Percentiles rank a stretch among this genome's conserved stretches.
Evolutionary conservation across 306 rosid species (phyloP).

Genomic region (Parietaria judaica): DNA sequence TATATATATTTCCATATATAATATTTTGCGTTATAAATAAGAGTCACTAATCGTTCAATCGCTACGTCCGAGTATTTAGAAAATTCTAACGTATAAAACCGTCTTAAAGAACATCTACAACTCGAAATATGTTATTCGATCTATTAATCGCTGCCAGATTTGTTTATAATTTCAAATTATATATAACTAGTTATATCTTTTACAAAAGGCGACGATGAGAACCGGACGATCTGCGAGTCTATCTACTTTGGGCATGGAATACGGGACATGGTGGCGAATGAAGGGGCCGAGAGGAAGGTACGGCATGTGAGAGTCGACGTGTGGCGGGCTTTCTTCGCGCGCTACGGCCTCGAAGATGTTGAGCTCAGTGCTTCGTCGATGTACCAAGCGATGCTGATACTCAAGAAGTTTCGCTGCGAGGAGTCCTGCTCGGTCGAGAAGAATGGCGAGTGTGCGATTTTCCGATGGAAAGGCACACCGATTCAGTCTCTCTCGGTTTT

Average conservation of each 20-base stretch:
- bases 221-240: conserved; percentile 35
- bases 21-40: no score
- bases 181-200: no score
- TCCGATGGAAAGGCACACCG: conserved; percentile 72
- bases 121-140: no score
- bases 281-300: conserved; percentile 49
- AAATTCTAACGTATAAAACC: no score
- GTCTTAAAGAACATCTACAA: no score
- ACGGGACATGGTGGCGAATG: conserved; percentile 38
- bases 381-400: conserved; percentile 47
- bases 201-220: conserved; percentile 19
- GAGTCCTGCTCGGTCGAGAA: conserved; percentile 31
- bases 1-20: no score
- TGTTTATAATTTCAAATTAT: no score
- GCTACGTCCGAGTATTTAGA: no score
- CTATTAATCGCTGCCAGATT: no score
- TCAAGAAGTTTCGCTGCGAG: conserved; percentile 33
- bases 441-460: conserved; percentile 36
- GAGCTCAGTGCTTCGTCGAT: conserved; percentile 42
- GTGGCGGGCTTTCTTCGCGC: conserved; percentile 50
- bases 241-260: conserved; percentile 37
- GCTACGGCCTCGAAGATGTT: conserved; percentile 50
- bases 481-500: conserved; percentile 48
- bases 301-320: conserved; percentile 47
- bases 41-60: no score